Percentiles rank a stretch among this genome's conserved stretches.
Conservation (phyloP, 2,329 filamentous ascomycete species). For the Huntiella moniliformis region DNA sequence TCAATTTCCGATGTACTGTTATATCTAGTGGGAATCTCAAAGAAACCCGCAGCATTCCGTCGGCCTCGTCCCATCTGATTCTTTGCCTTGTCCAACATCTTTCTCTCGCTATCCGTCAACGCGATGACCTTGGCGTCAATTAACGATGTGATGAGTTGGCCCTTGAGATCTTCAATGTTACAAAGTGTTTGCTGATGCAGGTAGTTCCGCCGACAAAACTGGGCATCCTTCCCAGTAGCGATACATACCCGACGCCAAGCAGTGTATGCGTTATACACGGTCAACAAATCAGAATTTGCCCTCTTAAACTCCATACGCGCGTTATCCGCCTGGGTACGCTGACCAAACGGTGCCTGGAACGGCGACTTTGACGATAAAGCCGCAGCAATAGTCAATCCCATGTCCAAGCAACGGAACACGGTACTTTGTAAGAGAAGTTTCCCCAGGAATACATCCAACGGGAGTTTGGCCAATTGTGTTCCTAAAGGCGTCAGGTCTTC, state of each 20-base stretch:
- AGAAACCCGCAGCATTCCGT: conserved; percentile 50
- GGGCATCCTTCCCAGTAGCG: conserved; percentile 53
- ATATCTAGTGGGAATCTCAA: conserved; percentile 58
- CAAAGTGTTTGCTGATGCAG: conserved; percentile 71
- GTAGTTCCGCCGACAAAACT: conserved; percentile 91
- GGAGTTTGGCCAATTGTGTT: conserved; percentile 67
- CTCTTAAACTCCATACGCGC: conserved; percentile 62
- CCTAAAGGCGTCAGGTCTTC: conserved; percentile 82
- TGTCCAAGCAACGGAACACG: conserved; percentile 81
- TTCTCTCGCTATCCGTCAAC: conserved; percentile 54
- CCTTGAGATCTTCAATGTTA: conserved; percentile 91
- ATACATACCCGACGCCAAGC: conserved; percentile 73
- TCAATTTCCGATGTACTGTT: conserved; percentile 68
- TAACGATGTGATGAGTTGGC: conserved; percentile 68
- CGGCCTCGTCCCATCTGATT: conserved; percentile 33
- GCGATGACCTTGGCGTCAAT: conserved; percentile 70
- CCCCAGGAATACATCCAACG: conserved; percentile 83
- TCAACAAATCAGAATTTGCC: conserved; percentile 80
- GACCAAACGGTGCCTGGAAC: conserved; percentile 72
- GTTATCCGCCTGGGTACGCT: conserved; percentile 63
- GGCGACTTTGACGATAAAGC: conserved; percentile 90
- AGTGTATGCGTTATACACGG: conserved; percentile 81
- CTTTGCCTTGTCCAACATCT: conserved; percentile 47
- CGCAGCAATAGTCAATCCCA: conserved; percentile 76
- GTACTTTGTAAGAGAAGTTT: conserved; percentile 78